Evolutionary conservation across 371 early-diverging fungal genomes (phyloP).

Genomic region (Syncephalastrum racemosum): DNA sequence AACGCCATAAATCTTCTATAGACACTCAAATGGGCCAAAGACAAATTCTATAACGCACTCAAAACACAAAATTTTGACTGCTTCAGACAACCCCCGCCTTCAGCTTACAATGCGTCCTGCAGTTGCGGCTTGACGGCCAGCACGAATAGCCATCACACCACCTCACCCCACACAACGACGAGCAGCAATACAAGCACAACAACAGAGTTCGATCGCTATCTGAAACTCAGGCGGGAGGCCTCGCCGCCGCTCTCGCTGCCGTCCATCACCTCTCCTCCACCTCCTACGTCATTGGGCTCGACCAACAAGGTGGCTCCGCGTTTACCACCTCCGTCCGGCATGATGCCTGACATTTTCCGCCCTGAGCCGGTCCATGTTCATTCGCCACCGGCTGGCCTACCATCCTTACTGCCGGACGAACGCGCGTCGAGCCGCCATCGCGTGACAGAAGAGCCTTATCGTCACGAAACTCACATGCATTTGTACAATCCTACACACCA

Average conservation of each 20-base stretch:
- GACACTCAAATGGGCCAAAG: slow-evolving; percentile 42
- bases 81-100: slow-evolving; percentile 23
- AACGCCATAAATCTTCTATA: slow-evolving; percentile 9
- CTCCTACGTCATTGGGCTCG: slow-evolving; percentile 7
- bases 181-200: slow-evolving; percentile 11
- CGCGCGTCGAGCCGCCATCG: slow-evolving; percentile 1
- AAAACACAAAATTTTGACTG: slow-evolving; percentile 32
- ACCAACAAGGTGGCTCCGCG: slow-evolving; percentile 6
- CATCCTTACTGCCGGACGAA: not conserved
- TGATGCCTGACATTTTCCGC: slow-evolving; percentile 19
- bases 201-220: slow-evolving; percentile 32
- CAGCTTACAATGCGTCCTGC: slow-evolving; percentile 21
- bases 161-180: not conserved
- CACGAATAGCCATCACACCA: not conserved
- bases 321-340: slow-evolving; percentile 2
- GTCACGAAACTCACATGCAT: too few species aligned
- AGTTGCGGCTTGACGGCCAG: slow-evolving; percentile 19
- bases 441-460: not conserved
- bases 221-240: slow-evolving; percentile 20
- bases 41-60: slow-evolving; percentile 43
- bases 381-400: slow-evolving; percentile 13
- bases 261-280: slow-evolving; percentile 9
- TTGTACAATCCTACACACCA: not conserved
- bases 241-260: slow-evolving; percentile 21
- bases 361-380: slow-evolving; percentile 34